Conservation (phyloP, 495 filamentous ascomycete genomes). For the Lineolata rhizophorae region DNA sequence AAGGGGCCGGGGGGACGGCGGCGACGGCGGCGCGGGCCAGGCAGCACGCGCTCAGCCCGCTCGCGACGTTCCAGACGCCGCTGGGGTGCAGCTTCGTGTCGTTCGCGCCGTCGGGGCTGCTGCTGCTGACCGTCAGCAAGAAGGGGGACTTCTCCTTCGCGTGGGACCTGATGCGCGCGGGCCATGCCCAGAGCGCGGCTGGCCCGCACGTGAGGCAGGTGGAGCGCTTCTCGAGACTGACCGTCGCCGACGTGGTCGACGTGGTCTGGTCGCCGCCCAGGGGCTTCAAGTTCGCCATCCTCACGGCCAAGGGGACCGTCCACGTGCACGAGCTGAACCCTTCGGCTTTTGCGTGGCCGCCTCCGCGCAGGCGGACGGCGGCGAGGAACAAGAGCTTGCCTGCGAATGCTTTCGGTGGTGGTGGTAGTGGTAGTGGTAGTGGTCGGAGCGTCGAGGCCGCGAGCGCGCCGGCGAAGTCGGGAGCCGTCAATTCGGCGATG, state of each 20-base stretch:
- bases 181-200: conserved; percentile 22
- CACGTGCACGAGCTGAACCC: conserved; percentile 75
- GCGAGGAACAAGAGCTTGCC: too few relatives aligned
- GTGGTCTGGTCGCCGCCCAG: conserved; percentile 69
- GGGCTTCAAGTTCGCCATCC: conserved; percentile 60
- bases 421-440: too few relatives aligned
- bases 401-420: too few relatives aligned
- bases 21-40: too few relatives aligned
- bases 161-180: conserved; percentile 76
- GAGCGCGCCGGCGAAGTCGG: conserved; percentile 6
- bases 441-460: conserved; percentile 4
- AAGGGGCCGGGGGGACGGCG: too few relatives aligned
- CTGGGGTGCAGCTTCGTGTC: conserved; percentile 83
- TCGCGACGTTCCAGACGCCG: conserved; percentile 60
- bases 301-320: conserved; percentile 82
- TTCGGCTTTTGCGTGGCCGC: conserved; percentile 74
- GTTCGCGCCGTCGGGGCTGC: conserved; percentile 64
- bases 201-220: conserved; percentile 55
- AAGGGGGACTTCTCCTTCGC: conserved; percentile 85
- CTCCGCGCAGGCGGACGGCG: conserved; percentile 45
- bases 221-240: conserved; percentile 72
- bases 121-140: conserved; percentile 68
- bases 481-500: conserved; percentile 3
- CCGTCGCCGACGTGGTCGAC: conserved; percentile 71
- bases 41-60: conserved; percentile 30